phyloP scores from a whole-genome alignment of 2,329 filamentous ascomycete species.

The Albifimbria verrucaria region DNA sequence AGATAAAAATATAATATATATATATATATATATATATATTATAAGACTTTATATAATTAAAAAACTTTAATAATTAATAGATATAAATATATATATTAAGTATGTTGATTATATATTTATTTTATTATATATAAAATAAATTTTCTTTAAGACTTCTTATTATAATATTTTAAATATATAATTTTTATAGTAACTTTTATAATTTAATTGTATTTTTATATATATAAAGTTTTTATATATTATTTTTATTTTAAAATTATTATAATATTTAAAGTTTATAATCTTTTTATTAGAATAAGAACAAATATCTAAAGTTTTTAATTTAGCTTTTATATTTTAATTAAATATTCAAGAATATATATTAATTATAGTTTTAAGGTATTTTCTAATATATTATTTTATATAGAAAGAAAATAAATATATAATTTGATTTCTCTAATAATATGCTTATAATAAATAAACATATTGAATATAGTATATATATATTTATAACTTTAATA shows the following conservation, averaged over 20 bases:
- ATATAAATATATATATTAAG: not conserved
- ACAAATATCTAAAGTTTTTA: conserved; percentile 9
- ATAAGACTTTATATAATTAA: not conserved
- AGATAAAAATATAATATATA: not conserved
- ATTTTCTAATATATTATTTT: conserved; percentile 4
- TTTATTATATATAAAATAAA: too few species aligned
- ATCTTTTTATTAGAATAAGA: not conserved
- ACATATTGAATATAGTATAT: not conserved
- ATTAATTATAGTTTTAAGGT: conserved; percentile 3
- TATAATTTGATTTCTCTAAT: not conserved
- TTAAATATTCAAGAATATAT: conserved; percentile 1
- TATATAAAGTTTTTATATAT: conserved; percentile 6
- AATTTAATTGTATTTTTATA: too few species aligned
- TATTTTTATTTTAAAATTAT: conserved; percentile 3
- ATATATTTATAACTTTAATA: not conserved
- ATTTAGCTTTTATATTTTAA: not conserved
- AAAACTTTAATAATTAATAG: not conserved
- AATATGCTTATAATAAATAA: not conserved
- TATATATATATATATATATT: conserved; percentile 2
- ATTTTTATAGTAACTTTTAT: too few species aligned
- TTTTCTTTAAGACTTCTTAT: too few species aligned
- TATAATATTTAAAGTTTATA: conserved; percentile 1
- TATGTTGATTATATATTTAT: not conserved
- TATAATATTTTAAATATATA: too few species aligned
- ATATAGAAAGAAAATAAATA: not conserved